Percentiles rank a stretch among this genome's conserved stretches.
Evolutionary conservation across 108 stramenopile genomes (phyloP).

Genomic region (Mediolabrus comicus): DNA sequence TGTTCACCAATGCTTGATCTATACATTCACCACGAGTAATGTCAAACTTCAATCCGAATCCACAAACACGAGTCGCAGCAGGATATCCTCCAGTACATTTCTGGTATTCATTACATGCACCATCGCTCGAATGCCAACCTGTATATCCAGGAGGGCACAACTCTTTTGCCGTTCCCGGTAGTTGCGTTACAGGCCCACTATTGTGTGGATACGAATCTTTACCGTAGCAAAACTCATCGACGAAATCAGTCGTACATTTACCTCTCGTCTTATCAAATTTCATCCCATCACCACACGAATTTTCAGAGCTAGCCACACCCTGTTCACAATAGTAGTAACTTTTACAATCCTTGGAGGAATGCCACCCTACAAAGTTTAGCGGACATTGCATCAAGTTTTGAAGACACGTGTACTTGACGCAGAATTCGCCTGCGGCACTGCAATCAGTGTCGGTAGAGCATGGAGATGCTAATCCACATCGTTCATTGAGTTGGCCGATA

Average conservation of each 20-base stretch:
- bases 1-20: background rate
- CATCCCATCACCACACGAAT: constrained; percentile 3
- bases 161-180: background rate
- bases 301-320: constrained; percentile 7
- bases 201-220: background rate
- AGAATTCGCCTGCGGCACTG: background rate
- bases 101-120: background rate
- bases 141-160: background rate
- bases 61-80: background rate
- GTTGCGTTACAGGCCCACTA: background rate
- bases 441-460: background rate
- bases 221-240: constrained; percentile 28
- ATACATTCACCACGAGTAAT: background rate
- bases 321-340: constrained; percentile 13
- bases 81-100: background rate
- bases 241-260: background rate
- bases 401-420: background rate
- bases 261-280: constrained; percentile 22
- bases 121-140: background rate
- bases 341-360: constrained; percentile 20
- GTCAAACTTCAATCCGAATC: background rate
- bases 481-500: background rate
- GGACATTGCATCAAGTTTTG: constrained; percentile 4
- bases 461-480: background rate
- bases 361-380: constrained; percentile 2